phyloP scores from a whole-genome alignment of 2,329 filamentous ascomycete genomes.

The Aspergillus fructus region DNA sequence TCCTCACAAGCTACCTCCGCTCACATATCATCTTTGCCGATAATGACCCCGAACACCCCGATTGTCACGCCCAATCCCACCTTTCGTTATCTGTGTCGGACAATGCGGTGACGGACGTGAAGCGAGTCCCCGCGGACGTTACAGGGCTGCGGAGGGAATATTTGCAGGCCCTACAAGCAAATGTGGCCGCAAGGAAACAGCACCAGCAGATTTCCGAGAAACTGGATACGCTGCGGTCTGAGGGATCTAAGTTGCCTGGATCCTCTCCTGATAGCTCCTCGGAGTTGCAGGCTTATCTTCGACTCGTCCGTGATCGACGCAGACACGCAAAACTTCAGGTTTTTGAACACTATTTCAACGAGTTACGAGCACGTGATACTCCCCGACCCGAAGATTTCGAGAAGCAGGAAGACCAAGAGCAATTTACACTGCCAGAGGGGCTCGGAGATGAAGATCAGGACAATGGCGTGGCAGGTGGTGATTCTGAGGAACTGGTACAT shows the following conservation, averaged over 20 bases:
- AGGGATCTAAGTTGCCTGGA: conserved; percentile 20
- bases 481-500: conserved; percentile 35
- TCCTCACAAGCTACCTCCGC: conserved; percentile 38
- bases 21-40: conserved; percentile 35
- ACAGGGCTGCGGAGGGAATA: conserved; percentile 46
- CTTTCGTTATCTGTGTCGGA: conserved; percentile 36
- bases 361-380: conserved; percentile 34
- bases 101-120: conserved; percentile 32
- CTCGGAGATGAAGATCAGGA: conserved; percentile 16
- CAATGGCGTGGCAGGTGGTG: conserved; percentile 14
- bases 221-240: conserved; percentile 26
- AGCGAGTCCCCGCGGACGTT: conserved; percentile 39
- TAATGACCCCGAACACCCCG: conserved; percentile 24
- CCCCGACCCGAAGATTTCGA: conserved; percentile 23
- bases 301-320: conserved; percentile 47
- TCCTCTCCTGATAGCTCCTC: conserved; percentile 20
- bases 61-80: conserved; percentile 28
- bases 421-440: conserved; percentile 17
- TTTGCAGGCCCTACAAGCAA: conserved; percentile 45
- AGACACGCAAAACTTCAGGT: conserved; percentile 48
- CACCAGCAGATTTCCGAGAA: conserved; percentile 36
- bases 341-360: conserved; percentile 47
- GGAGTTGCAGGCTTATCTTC: conserved; percentile 42
- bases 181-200: conserved; percentile 40
- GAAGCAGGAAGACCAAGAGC: conserved; percentile 13